Evolutionary conservation across 768 basidiomycete species (phyloP), one percentile per base, ranked within the genome.

Genomic region (Russula brevipes): DNA sequence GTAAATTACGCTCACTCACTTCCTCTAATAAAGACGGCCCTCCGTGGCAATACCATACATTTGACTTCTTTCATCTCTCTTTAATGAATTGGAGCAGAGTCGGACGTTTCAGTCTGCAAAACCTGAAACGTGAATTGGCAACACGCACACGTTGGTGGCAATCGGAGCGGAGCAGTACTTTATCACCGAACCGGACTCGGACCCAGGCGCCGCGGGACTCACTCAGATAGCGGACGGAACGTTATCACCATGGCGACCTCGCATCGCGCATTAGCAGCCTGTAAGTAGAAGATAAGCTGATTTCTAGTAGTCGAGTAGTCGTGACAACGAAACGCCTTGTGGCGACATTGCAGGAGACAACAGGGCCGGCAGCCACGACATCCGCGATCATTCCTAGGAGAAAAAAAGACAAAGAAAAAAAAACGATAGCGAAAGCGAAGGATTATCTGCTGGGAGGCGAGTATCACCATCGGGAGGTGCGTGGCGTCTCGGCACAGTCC

Each of bases 161-260:
- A 24, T 24, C 24, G 24, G 24, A 24, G 24, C 24, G 24, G 24
- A 24, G 24, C 24, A 24, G 24, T 24, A 16, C n/a, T 2, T 39
- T 38, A 57, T 47, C 46, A 12, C 56, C 36, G 35, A 47, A 11
- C 9, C 31, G 11, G 33, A 38, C 35, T 12, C 12, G 16, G 50
- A 52, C 51, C n/a, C 19, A 38, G 56, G 36, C 14, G 31, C 54
- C 46, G 46, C 56, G 56, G 56, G 45, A 45, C 42, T 11, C 45
- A 38, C 35, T 38, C 56, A 24, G 56, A 47, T 46, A 46, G 36
- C 35, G 45, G 54, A 56, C 24, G 38, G n/a, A 4, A 38, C 36
- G 14, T 17, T 5, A 53, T 39, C n/a, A 11, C 36, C 19, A 53
- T 39, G 35, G 9, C 10, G n/a, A 2, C 38, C 38, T 7, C 38